phyloP scores from a whole-genome alignment of 176 grass and related monocot genomes.

The Leersia perrieri region DNA sequence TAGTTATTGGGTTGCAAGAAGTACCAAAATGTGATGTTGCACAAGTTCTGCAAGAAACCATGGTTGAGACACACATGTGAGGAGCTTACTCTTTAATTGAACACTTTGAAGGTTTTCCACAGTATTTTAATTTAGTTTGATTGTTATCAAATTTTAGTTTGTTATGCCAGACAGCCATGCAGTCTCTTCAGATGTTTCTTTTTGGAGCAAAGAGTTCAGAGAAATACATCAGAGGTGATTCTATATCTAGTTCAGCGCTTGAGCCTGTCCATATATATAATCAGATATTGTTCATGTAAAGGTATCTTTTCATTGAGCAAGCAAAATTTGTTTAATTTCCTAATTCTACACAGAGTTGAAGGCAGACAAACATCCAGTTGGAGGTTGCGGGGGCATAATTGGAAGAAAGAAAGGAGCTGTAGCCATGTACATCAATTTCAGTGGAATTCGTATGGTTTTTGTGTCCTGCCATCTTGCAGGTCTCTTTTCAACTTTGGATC shows the following conservation, averaged over 20 bases:
- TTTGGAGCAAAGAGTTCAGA: constrained; percentile 52
- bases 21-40: constrained; percentile 42
- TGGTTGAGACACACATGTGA: constrained; percentile 50
- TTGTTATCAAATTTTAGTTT: constrained; percentile 33
- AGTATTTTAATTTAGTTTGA: not conserved
- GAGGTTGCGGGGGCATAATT: constrained; percentile 54
- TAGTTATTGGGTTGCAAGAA: constrained; percentile 65
- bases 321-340: not conserved
- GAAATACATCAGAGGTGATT: constrained; percentile 45
- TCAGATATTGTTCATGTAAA: not conserved
- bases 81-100: not conserved
- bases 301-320: not conserved
- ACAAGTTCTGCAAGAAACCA: constrained; percentile 45
- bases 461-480: constrained; percentile 75
- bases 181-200: constrained; percentile 65
- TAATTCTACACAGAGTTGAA: constrained; percentile 42
- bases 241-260: not conserved
- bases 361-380: constrained; percentile 44
- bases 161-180: constrained; percentile 51
- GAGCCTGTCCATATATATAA: not conserved
- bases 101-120: not conserved
- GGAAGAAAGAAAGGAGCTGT: constrained; percentile 80
- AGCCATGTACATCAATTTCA: constrained; percentile 58
- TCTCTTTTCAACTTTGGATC: not conserved
- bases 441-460: constrained; percentile 58